phyloP scores from a whole-genome alignment of 2,329 filamentous ascomycete genomes.

The Neofusicoccum kwambonambiense region DNA sequence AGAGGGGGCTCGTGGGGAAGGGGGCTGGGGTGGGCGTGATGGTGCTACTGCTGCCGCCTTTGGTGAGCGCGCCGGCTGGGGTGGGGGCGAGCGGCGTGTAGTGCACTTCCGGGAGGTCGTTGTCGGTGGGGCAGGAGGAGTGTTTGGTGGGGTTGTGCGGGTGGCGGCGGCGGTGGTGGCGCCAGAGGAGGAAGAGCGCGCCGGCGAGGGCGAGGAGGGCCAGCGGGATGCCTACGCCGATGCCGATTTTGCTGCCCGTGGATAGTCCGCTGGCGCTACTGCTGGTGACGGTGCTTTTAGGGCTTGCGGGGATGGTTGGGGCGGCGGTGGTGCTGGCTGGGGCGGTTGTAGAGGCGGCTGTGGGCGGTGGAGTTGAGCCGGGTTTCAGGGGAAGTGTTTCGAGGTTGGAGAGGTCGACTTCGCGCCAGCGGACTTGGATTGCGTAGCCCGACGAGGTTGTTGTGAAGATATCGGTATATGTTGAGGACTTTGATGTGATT shows the following conservation, averaged over 20 bases:
- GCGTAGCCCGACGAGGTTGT: background rate
- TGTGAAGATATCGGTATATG: too few species aligned
- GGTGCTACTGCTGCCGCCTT: background rate
- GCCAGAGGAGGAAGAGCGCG: background rate
- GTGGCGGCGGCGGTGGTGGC: background rate
- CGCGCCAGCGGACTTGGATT: background rate
- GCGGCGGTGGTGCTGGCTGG: background rate
- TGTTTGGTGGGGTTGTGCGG: background rate
- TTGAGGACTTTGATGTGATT: background rate
- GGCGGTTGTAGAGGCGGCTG: background rate
- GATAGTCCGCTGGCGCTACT: background rate
- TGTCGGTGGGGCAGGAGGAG: background rate
- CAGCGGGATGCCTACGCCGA: constrained; percentile 50
- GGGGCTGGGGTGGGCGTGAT: background rate
- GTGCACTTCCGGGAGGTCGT: background rate
- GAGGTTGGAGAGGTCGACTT: background rate
- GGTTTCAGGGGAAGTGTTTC: background rate
- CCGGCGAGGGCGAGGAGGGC: constrained; percentile 55
- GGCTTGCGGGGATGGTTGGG: background rate
- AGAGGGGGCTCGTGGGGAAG: background rate
- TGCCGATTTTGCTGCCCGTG: constrained; percentile 22
- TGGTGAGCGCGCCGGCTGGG: background rate
- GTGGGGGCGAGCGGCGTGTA: background rate
- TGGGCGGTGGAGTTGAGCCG: background rate
- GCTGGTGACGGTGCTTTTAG: background rate